Evolutionary conservation across 768 basidiomycete genomes (phyloP).

Genomic region (Calocera viscosa): DNA sequence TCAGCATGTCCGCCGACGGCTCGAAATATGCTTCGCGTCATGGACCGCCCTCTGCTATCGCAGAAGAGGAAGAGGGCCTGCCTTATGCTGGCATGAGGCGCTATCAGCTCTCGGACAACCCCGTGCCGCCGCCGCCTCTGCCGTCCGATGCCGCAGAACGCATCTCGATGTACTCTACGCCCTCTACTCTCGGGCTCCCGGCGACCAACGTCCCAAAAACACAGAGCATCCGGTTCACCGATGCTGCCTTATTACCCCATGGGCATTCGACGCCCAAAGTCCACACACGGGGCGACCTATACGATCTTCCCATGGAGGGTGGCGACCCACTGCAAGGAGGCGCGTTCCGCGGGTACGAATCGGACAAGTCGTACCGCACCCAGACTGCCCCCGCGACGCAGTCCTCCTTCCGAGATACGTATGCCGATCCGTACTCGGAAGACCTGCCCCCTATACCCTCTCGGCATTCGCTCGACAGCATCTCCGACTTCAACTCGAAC

Average conservation of each 20-base stretch:
- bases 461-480: neutral
- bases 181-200: neutral
- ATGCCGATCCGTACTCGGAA: constrained; percentile 1
- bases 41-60: neutral
- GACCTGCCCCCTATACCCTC: neutral
- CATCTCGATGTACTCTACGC: neutral
- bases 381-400: neutral
- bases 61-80: neutral
- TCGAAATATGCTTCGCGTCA: neutral
- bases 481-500: neutral
- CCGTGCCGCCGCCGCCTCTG: neutral
- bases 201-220: neutral
- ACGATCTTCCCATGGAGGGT: neutral
- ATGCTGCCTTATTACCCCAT: neutral
- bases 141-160: neutral
- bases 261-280: neutral
- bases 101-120: constrained; percentile 7
- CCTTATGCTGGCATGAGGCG: neutral
- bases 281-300: neutral
- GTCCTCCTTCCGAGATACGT: neutral
- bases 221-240: neutral
- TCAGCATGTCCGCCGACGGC: constrained; percentile 40
- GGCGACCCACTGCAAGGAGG: neutral
- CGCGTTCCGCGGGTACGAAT: neutral
- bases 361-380: neutral